Conservation (phyloP, 768 basidiomycete genomes). For the Rhodotorula paludigena region DNA sequence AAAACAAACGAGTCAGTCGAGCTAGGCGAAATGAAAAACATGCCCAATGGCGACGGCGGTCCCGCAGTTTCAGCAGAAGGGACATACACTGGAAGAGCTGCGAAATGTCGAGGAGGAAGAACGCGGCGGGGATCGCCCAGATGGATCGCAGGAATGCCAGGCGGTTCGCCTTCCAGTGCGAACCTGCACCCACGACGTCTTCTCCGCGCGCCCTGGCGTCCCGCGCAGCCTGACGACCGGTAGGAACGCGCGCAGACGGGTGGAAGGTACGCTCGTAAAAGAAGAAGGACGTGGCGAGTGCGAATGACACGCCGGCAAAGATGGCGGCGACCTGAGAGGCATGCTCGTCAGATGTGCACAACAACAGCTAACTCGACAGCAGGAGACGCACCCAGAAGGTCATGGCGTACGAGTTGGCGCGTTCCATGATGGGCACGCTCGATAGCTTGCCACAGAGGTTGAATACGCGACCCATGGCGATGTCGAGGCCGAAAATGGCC, state of each 20-base stretch:
- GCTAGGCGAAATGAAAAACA: too few relatives aligned
- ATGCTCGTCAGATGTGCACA: neutral
- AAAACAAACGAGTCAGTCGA: neutral
- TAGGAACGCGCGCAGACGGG: neutral
- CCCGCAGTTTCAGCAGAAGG: conserved; percentile 1
- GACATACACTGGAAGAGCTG: conserved; percentile 20
- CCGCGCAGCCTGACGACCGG: conserved; percentile 7
- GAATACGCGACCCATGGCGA: conserved; percentile 9
- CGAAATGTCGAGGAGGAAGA: conserved; percentile 22
- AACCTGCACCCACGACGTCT: neutral
- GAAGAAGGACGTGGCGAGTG: conserved; percentile 2
- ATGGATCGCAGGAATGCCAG: neutral
- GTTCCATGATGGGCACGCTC: conserved; percentile 17
- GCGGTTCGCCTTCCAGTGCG: neutral
- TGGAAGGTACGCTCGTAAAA: conserved; percentile 20
- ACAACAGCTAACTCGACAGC: too few relatives aligned
- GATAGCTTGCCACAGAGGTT: conserved; percentile 17
- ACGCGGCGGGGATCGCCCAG: conserved; percentile 17
- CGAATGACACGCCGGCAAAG: conserved; percentile 8
- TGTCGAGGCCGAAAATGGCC: conserved; percentile 19
- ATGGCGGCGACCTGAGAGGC: conserved; percentile 9
- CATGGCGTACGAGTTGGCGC: conserved; percentile 4
- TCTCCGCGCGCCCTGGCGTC: neutral
- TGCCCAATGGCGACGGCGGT: too few relatives aligned
- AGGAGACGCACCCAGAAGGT: conserved; percentile 16